Evolutionary conservation across 352 stramenopile species (phyloP).

Genomic region (Phytopythium delawarense): DNA sequence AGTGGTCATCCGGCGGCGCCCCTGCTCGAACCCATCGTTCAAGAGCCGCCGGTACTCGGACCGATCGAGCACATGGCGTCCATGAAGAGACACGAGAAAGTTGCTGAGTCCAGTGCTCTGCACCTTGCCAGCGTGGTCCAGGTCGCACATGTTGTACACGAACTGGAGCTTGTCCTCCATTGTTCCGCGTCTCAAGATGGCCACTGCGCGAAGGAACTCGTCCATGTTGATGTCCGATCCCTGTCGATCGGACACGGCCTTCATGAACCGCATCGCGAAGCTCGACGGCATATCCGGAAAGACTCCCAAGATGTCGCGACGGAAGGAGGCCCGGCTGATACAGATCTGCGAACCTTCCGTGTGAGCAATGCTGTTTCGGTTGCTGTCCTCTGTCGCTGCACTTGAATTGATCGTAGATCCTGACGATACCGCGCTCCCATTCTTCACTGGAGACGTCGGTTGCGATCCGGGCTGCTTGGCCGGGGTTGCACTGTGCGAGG

Average conservation of each 20-base stretch:
- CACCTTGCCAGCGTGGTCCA: constrained; percentile 82
- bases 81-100: constrained; percentile 79
- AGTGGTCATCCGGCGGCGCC: constrained; percentile 64
- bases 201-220: constrained; percentile 78
- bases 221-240: constrained; percentile 87
- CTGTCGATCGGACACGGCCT: constrained; percentile 79
- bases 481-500: constrained; percentile 8
- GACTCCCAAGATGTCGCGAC: constrained; percentile 82
- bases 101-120: constrained; percentile 85
- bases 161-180: constrained; percentile 77
- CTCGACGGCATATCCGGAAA: constrained; percentile 88
- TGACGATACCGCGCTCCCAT: constrained; percentile 13
- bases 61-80: constrained; percentile 69
- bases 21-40: constrained; percentile 80
- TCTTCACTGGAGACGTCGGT: constrained; percentile 40
- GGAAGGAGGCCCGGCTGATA: constrained; percentile 80
- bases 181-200: constrained; percentile 67
- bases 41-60: constrained; percentile 68
- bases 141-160: constrained; percentile 87
- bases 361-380: constrained; percentile 46
- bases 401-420: constrained; percentile 10
- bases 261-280: constrained; percentile 88
- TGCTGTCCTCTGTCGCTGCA: constrained; percentile 24
- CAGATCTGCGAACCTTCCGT: constrained; percentile 76
- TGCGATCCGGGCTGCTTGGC: constrained; percentile 11